Evolutionary conservation across 352 stramenopile genomes (phyloP).

Genomic region (Globisporangium takayamanum): DNA sequence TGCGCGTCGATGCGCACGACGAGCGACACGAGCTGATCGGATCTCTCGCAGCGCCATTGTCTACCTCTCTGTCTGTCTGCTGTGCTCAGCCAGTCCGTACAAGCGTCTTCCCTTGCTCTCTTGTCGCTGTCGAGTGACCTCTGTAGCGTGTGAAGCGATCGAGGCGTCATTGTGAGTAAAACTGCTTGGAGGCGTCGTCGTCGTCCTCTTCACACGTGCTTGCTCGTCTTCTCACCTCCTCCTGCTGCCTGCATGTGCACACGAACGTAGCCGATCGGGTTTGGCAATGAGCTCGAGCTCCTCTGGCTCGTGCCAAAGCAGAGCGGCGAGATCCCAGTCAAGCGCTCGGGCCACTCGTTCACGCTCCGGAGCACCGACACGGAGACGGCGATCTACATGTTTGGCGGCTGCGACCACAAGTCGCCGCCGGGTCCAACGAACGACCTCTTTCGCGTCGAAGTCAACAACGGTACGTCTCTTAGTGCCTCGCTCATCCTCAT

Average conservation of each 20-base stretch:
- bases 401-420: conserved; percentile 89
- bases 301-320: conserved; percentile 87
- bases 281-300: conserved; percentile 84
- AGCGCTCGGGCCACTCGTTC: conserved; percentile 94
- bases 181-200: neutral
- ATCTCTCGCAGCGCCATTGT: no score
- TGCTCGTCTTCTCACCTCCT: neutral
- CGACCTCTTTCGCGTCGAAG: conserved; percentile 92
- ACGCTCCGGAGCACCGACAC: conserved; percentile 76
- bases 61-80: no score
- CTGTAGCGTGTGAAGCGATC: neutral
- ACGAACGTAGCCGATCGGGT: conserved; percentile 58
- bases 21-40: no score
- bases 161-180: neutral
- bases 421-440: conserved; percentile 90
- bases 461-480: conserved; percentile 57
- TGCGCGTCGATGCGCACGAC: no score
- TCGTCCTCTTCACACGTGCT: neutral
- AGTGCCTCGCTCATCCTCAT: neutral
- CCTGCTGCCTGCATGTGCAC: neutral
- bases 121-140: no score
- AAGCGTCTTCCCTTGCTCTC: no score
- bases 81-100: no score
- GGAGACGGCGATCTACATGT: conserved; percentile 75
- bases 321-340: conserved; percentile 89